These are phyloP conservation scores for Karstenula rhodostoma DNA, from an alignment of 2,329 filamentous ascomycete species.

Conservation along the genomic window DNA sequence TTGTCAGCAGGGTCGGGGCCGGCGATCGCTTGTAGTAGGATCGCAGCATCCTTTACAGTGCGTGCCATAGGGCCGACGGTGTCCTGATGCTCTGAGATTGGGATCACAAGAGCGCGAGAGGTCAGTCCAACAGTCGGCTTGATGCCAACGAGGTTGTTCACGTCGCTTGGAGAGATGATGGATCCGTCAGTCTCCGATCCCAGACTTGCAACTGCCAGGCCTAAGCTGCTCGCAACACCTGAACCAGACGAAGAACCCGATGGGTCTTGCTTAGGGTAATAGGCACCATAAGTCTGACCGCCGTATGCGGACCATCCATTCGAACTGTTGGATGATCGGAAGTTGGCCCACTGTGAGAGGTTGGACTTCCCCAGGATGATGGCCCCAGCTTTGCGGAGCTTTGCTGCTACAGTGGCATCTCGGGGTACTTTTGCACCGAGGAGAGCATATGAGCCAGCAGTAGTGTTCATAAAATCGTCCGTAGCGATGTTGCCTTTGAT, in stretches of 20 bases:
- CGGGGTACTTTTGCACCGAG: constrained; percentile 64
- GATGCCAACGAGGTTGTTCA: constrained; percentile 71
- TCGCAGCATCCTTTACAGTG: constrained; percentile 66
- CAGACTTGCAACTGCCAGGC: constrained; percentile 65
- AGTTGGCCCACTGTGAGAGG: constrained; percentile 72
- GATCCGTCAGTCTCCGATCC: constrained; percentile 71
- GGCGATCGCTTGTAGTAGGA: constrained; percentile 66
- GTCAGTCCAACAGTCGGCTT: constrained; percentile 69
- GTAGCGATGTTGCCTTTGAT: constrained; percentile 75
- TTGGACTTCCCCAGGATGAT: constrained; percentile 73
- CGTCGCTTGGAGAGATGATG: constrained; percentile 64
- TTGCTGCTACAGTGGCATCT: constrained; percentile 67
- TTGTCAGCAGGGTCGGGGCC: constrained; percentile 63
- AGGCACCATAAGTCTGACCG: constrained; percentile 69
- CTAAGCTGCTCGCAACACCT: constrained; percentile 66
- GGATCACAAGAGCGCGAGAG: constrained; percentile 69
- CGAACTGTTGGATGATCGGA: constrained; percentile 63
- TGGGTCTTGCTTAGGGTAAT: constrained; percentile 69
- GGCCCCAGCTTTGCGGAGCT: constrained; percentile 67
- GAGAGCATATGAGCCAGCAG: constrained; percentile 70
- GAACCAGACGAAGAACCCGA: constrained; percentile 69
- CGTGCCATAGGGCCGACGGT: constrained; percentile 66
- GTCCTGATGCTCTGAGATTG: constrained; percentile 67
- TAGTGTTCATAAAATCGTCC: constrained; percentile 68
- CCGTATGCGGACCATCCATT: constrained; percentile 72